A percentile compares a stretch with the other conserved stretches of the same genome.
These are phyloP conservation scores for Fusarium verrucosum DNA, from an alignment of 2,329 filamentous ascomycete species.

Conservation along the genomic window DNA sequence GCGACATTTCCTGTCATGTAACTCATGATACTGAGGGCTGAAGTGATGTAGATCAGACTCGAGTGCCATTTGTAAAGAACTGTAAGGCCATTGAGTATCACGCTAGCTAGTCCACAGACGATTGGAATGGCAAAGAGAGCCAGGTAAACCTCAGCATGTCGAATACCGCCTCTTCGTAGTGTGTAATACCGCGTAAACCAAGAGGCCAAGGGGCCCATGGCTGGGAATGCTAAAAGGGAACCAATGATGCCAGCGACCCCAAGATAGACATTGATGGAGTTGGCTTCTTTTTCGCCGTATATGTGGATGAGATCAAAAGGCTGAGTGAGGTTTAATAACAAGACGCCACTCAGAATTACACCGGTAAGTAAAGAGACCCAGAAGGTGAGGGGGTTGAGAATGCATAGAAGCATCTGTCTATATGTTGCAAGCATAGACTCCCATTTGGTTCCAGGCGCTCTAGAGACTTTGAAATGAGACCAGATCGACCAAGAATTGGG, in stretches of 20 bases:
- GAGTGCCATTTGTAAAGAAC: conserved; percentile 8
- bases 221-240: conserved; percentile 12
- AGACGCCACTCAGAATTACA: conserved; percentile 19
- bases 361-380: conserved; percentile 33
- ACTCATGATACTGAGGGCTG: conserved; percentile 20
- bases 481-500: background rate
- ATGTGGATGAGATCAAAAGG: background rate
- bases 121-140: conserved; percentile 13
- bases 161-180: conserved; percentile 16
- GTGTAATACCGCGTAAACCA: conserved; percentile 27
- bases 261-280: background rate
- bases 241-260: conserved; percentile 6
- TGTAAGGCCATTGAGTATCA: conserved; percentile 18
- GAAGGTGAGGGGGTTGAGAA: conserved; percentile 34
- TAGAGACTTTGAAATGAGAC: conserved; percentile 2
- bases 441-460: conserved; percentile 17
- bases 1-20: conserved; percentile 29
- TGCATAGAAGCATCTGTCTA: conserved; percentile 32
- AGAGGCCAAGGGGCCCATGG: conserved; percentile 9
- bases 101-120: background rate
- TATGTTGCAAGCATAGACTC: conserved; percentile 20
- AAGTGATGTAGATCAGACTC: conserved; percentile 14
- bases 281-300: rapidly evolving
- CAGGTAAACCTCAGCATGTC: conserved; percentile 29
- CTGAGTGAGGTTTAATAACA: conserved; percentile 25